A percentile compares a stretch with the other conserved stretches of the same genome.
Evolutionary conservation across 108 stramenopile genomes (phyloP).

Genomic region (Cyclostephanos tholiformis): DNA sequence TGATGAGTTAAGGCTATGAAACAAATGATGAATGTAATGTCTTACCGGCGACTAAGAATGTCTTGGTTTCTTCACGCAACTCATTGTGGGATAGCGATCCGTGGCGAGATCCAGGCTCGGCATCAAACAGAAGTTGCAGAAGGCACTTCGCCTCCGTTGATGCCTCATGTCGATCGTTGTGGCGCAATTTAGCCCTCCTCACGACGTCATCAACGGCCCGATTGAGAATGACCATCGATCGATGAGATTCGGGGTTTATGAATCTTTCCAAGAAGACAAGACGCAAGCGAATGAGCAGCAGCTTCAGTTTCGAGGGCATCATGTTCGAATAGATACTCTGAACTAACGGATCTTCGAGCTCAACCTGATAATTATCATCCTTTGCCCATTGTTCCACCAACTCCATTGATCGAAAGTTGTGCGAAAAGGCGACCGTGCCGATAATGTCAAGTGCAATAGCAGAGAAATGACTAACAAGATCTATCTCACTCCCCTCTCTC

Average conservation of each 20-base stretch:
- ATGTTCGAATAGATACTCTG: slow-evolving; percentile 20
- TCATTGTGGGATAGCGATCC: slow-evolving; percentile 41
- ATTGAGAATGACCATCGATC: slow-evolving; percentile 25
- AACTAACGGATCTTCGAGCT: slow-evolving; percentile 49
- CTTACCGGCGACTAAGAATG: slow-evolving; percentile 62
- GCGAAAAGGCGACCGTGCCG: slow-evolving; percentile 64
- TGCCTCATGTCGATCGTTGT: slow-evolving; percentile 13
- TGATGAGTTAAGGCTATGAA: background rate
- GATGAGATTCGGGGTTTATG: slow-evolving; percentile 30
- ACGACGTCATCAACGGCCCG: slow-evolving; percentile 54
- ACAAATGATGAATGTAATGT: background rate
- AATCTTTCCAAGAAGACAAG: slow-evolving; percentile 25
- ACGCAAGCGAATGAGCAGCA: slow-evolving; percentile 29
- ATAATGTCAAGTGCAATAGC: slow-evolving; percentile 63
- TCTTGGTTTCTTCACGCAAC: slow-evolving; percentile 67
- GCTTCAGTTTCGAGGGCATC: slow-evolving; percentile 21
- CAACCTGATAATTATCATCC: slow-evolving; percentile 2
- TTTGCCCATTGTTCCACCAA: slow-evolving; percentile 55
- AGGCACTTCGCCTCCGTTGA: slow-evolving; percentile 39
- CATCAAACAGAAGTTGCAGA: slow-evolving; percentile 56
- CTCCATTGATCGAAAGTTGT: slow-evolving; percentile 55
- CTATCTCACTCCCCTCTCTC: slow-evolving; percentile 51
- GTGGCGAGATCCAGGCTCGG: slow-evolving; percentile 28
- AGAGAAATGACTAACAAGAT: slow-evolving; percentile 54
- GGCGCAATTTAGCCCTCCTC: slow-evolving; percentile 31